Conservation (phyloP, 306 rosid species). For the Myrica gale region DNA sequence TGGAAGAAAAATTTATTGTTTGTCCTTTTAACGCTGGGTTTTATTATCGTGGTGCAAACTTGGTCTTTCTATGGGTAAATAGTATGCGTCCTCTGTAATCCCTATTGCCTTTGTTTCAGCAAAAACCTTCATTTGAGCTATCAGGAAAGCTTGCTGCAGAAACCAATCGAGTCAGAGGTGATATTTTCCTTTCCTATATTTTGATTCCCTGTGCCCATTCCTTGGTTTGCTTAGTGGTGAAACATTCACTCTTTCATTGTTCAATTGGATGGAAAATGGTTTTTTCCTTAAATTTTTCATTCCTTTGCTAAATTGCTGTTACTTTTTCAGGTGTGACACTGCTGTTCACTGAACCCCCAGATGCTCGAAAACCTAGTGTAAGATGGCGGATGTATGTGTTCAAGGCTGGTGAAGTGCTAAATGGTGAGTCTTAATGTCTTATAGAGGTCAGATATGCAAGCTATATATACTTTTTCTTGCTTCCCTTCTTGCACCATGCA, state of each 20-base stretch:
- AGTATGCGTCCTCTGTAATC: not conserved
- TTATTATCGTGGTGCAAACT: not conserved
- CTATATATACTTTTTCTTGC: not conserved
- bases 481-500: not conserved
- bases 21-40: not conserved
- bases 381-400: constrained; percentile 97
- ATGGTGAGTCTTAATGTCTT: constrained; percentile 52
- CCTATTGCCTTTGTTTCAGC: constrained; percentile 47
- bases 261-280: not conserved
- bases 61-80: constrained; percentile 2
- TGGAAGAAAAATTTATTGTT: not conserved
- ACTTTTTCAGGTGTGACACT: constrained; percentile 69
- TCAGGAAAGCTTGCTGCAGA: constrained; percentile 98
- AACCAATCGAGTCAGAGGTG: constrained; percentile 91
- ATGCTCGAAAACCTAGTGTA: constrained; percentile 76
- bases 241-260: not conserved
- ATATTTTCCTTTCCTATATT: constrained; percentile 6
- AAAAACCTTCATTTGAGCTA: constrained; percentile 93
- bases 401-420: constrained; percentile 88
- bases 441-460: constrained; percentile 12
- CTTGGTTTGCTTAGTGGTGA: not conserved
- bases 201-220: constrained; percentile 13
- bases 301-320: constrained; percentile 19
- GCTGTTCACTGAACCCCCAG: constrained; percentile 77
- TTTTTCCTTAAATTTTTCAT: not conserved